Percentiles rank a stretch among this genome's conserved stretches.
Conservation (phyloP, 257 asterid genomes). For the Nicotiana undulata region DNA sequence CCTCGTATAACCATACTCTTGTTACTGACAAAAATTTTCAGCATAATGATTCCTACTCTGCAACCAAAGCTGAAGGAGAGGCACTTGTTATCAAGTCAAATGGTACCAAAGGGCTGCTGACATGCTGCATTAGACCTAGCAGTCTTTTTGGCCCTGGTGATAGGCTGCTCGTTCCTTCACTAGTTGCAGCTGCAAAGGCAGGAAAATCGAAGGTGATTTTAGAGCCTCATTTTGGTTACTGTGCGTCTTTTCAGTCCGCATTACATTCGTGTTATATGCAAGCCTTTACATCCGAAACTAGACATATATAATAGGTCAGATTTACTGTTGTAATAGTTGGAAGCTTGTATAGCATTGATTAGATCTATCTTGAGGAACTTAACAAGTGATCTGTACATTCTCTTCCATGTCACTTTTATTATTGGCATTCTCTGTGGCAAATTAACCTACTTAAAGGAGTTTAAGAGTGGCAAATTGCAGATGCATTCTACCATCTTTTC, state of each 20-base stretch:
- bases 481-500: not conserved
- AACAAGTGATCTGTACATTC: not conserved
- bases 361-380: not conserved
- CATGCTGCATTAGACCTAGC: conserved; percentile 93
- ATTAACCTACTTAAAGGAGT: not conserved
- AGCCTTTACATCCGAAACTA: not conserved
- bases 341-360: not conserved
- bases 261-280: not conserved
- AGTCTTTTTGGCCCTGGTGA: conserved; percentile 99
- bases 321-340: not conserved
- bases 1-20: not conserved
- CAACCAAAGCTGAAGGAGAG: conserved; percentile 98
- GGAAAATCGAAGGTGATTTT: conserved; percentile 81
- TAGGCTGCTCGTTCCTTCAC: conserved; percentile 90
- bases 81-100: conserved; percentile 69
- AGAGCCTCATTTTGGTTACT: not conserved
- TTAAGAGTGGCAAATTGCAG: not conserved
- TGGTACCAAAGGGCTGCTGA: conserved; percentile 70
- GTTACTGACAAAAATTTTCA: conserved; percentile 11
- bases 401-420: not conserved
- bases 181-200: conserved; percentile 88
- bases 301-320: not conserved
- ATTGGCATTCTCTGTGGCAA: not conserved
- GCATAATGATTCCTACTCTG: conserved; percentile 97
- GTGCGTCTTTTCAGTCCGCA: not conserved